These are phyloP conservation scores for Boletus vermiculosoides DNA, from an alignment of 768 basidiomycete genomes.

Conservation along the genomic window DNA sequence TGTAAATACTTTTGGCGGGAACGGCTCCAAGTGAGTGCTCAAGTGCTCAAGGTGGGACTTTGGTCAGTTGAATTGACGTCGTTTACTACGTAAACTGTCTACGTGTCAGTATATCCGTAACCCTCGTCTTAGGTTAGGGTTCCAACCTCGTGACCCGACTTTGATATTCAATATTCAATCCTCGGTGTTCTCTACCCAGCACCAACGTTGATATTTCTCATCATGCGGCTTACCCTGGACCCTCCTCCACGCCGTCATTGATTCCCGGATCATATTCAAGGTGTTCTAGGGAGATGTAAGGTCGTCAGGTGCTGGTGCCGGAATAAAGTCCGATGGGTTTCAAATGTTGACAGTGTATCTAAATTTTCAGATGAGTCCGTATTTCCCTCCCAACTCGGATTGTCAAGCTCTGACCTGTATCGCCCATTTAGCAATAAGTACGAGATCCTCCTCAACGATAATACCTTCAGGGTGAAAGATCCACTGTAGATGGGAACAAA, in stretches of 20 bases:
- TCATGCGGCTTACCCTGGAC: neutral
- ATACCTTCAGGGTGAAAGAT: neutral
- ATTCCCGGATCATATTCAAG: neutral
- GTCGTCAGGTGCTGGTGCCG: neutral
- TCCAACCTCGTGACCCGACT: neutral
- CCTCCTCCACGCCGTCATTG: neutral
- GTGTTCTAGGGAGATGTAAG: neutral
- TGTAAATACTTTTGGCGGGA: neutral
- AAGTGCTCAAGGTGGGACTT: neutral
- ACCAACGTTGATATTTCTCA: neutral
- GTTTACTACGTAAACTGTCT: constrained; percentile 1
- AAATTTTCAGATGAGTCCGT: neutral
- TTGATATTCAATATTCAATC: too few relatives aligned
- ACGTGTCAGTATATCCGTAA: constrained; percentile 26
- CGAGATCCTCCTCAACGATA: neutral
- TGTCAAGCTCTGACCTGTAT: neutral
- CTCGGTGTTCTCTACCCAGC: neutral
- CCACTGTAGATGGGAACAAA: neutral
- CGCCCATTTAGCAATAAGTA: neutral
- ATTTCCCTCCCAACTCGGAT: neutral
- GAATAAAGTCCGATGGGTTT: neutral
- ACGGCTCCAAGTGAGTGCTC: neutral
- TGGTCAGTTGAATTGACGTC: neutral
- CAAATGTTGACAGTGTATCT: neutral
- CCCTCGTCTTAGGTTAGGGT: constrained; percentile 20